phyloP scores from a whole-genome alignment of 306 rosid species.

The Vigna hirtella region DNA sequence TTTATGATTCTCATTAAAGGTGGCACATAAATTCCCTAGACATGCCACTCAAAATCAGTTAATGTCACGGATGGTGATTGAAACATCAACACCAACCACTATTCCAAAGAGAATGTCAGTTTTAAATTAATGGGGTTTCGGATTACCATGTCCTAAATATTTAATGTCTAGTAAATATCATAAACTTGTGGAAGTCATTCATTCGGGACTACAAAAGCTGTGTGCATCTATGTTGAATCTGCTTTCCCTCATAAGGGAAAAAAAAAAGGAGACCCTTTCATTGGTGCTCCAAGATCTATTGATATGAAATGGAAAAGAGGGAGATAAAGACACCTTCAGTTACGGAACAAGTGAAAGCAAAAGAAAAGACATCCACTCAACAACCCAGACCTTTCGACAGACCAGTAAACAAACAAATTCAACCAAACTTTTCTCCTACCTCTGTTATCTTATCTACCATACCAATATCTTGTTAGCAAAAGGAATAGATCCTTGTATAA shows the following conservation, averaged over 20 bases:
- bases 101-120: conserved; percentile 46
- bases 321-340: conserved; percentile 61
- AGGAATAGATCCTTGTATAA: conserved; percentile 40
- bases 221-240: conserved; percentile 40
- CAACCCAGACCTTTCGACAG: conserved; percentile 20
- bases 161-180: conserved; percentile 38
- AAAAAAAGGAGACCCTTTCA: conserved; percentile 52
- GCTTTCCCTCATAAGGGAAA: conserved; percentile 35
- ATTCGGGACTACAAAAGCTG: conserved; percentile 46
- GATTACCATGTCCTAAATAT: conserved; percentile 32
- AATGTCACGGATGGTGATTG: conserved; percentile 45
- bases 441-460: conserved; percentile 39
- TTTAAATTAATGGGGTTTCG: conserved; percentile 35
- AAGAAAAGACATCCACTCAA: conserved; percentile 53
- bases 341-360: conserved; percentile 57
- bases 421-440: conserved; percentile 34
- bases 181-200: conserved; percentile 51
- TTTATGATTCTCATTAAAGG: conserved; percentile 49
- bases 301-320: conserved; percentile 59
- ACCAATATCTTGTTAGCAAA: conserved; percentile 41
- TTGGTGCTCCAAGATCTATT: conserved; percentile 57
- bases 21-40: conserved; percentile 57
- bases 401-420: conserved; percentile 16
- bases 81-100: background rate
- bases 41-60: conserved; percentile 48